A percentile compares a stretch with the other conserved stretches of the same genome.
Conservation (phyloP, 2,329 filamentous ascomycete species). For the Neofusicoccum sp. region DNA sequence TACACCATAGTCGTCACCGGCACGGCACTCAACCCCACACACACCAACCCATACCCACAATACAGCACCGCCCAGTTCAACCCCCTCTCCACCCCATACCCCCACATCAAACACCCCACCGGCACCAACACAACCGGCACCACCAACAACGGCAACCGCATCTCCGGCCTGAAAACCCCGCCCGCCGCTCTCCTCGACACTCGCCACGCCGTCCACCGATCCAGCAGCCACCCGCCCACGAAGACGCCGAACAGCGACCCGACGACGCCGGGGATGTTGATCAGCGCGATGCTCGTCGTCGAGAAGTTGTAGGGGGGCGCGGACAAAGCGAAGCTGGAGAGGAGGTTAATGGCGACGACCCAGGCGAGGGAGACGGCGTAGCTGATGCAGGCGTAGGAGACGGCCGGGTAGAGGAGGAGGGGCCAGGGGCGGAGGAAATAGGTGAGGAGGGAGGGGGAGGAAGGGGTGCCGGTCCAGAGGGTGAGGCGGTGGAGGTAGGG, state of each 20-base stretch:
- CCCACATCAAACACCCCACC: slow-evolving; percentile 45
- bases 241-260: slow-evolving; percentile 46
- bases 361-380: slow-evolving; percentile 39
- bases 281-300: slow-evolving; percentile 37
- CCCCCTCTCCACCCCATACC: slow-evolving; percentile 43
- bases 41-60: slow-evolving; percentile 48
- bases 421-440: slow-evolving; percentile 39
- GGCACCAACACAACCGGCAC: slow-evolving; percentile 44
- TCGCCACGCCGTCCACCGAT: slow-evolving; percentile 43
- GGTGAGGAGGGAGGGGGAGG: slow-evolving; percentile 28
- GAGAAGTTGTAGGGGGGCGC: slow-evolving; percentile 39
- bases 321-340: slow-evolving; percentile 40
- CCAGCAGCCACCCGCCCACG: slow-evolving; percentile 45
- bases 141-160: slow-evolving; percentile 40
- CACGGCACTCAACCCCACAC: slow-evolving; percentile 41
- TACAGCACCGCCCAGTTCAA: slow-evolving; percentile 47
- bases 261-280: slow-evolving; percentile 42
- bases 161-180: slow-evolving; percentile 49
- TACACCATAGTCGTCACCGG: slow-evolving; percentile 44
- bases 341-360: slow-evolving; percentile 41
- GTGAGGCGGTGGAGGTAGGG: slow-evolving; percentile 35
- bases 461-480: no score
- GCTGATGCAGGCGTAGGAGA: slow-evolving; percentile 38
- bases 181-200: slow-evolving; percentile 41
- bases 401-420: slow-evolving; percentile 37